A percentile compares a stretch with the other conserved stretches of the same genome.
These are phyloP conservation scores for Diplosphaera chodatii DNA, from an alignment of 139 green algal genomes.

Conservation along the genomic window DNA sequence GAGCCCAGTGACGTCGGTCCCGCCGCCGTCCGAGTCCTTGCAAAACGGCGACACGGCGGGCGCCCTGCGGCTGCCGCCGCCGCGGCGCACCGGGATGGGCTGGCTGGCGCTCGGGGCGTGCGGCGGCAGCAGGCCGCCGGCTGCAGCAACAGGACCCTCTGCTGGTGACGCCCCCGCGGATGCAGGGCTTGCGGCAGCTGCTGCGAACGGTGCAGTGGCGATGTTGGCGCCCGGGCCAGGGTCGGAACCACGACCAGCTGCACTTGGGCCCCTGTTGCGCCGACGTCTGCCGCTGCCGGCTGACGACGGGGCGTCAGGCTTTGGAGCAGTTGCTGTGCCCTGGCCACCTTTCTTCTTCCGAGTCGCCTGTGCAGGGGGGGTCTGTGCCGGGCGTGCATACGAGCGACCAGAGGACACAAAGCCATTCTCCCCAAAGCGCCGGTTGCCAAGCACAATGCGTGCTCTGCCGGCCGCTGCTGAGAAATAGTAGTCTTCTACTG, in stretches of 20 bases:
- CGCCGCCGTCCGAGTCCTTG: background rate
- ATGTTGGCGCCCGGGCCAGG: no score
- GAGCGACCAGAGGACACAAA: slow-evolving; percentile 15
- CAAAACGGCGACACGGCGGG: no score
- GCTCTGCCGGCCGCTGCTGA: slow-evolving; percentile 50
- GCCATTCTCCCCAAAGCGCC: slow-evolving; percentile 60
- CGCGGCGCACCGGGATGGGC: background rate
- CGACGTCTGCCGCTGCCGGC: background rate
- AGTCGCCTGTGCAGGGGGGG: background rate
- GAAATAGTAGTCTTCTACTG: slow-evolving; percentile 70
- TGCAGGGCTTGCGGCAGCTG: no score
- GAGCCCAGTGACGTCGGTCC: no score
- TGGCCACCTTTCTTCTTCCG: no score
- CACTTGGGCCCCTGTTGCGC: no score
- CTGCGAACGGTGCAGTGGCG: no score
- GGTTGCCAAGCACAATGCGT: slow-evolving; percentile 70
- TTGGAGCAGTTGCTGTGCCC: no score
- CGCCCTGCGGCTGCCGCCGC: background rate
- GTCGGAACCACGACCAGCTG: background rate
- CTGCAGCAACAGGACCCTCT: no score
- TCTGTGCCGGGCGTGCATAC: slow-evolving; percentile 14
- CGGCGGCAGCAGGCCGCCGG: no score
- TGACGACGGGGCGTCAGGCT: background rate
- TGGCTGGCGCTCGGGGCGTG: background rate
- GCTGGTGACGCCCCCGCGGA: no score